Conservation (phyloP, 2,329 filamentous ascomycete genomes). For the Paracamarosporium sp. region DNA sequence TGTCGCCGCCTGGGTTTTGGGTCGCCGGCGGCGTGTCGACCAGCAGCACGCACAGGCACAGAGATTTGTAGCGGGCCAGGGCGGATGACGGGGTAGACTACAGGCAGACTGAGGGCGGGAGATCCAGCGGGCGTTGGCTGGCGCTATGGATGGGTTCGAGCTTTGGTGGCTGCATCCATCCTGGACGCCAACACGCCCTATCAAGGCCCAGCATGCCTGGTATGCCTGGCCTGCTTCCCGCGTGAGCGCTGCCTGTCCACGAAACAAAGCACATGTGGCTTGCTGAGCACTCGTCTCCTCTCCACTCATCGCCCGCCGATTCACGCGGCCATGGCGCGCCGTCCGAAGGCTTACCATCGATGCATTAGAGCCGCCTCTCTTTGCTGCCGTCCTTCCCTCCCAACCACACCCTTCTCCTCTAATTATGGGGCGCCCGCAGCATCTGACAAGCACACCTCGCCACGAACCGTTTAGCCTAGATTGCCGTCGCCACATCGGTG, state of each 20-base stretch:
- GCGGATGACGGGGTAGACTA: constrained; percentile 20
- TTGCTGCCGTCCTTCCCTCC: too few relatives aligned
- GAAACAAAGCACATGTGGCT: constrained; percentile 21
- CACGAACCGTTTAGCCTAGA: constrained; percentile 35
- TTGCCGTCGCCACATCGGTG: constrained; percentile 19
- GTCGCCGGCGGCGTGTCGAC: too few relatives aligned
- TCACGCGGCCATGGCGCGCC: constrained; percentile 8
- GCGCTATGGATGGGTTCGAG: constrained; percentile 30
- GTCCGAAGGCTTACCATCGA: neutral
- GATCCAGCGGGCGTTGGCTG: constrained; percentile 19
- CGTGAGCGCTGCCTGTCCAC: too few relatives aligned
- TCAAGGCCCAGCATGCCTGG: constrained; percentile 5
- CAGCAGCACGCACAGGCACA: neutral
- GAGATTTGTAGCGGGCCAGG: neutral
- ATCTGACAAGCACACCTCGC: constrained; percentile 17
- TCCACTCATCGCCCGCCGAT: constrained; percentile 20
- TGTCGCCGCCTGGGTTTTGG: too few relatives aligned
- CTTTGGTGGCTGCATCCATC: constrained; percentile 29
- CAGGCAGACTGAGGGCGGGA: constrained; percentile 11
- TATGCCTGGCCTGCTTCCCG: too few relatives aligned
- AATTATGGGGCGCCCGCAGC: constrained; percentile 21
- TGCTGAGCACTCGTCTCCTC: constrained; percentile 4
- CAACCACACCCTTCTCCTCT: neutral
- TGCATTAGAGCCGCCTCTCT: constrained; percentile 6
- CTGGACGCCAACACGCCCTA: constrained; percentile 5